phyloP scores from a whole-genome alignment of 441 rosid genomes.

The Geranium incanum region DNA sequence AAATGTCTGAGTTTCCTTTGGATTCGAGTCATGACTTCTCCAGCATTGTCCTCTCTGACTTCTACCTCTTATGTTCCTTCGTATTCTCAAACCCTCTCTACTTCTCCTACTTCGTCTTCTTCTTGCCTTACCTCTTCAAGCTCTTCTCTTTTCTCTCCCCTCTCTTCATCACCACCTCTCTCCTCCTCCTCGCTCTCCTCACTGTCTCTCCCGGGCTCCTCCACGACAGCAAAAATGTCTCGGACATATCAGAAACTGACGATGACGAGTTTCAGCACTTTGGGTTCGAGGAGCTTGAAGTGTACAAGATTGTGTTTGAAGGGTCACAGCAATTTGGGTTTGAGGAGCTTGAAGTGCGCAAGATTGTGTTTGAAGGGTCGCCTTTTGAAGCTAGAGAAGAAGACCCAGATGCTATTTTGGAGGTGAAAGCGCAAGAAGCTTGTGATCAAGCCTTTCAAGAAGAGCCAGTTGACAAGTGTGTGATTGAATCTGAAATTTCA shows the following conservation, averaged over 20 bases:
- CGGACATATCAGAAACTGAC: constrained; percentile 18
- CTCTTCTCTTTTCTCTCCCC: constrained; percentile 67
- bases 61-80: constrained; percentile 46
- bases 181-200: constrained; percentile 49
- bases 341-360: constrained; percentile 54
- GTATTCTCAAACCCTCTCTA: constrained; percentile 58
- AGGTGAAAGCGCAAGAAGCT: constrained; percentile 13
- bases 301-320: constrained; percentile 57
- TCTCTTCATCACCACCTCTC: constrained; percentile 60
- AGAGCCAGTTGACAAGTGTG: constrained; percentile 25
- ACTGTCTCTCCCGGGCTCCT: constrained; percentile 34
- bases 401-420: constrained; percentile 20
- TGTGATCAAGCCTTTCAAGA: constrained; percentile 11
- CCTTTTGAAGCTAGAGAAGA: constrained; percentile 29
- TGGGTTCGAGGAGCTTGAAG: constrained; percentile 45
- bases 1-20: constrained; percentile 48
- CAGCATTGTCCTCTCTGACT: constrained; percentile 38
- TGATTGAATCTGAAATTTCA: constrained; percentile 20
- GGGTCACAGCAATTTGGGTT: constrained; percentile 18
- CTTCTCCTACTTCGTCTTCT: constrained; percentile 49
- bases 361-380: constrained; percentile 48
- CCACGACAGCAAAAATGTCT: constrained; percentile 22
- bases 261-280: not conserved
- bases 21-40: constrained; percentile 29
- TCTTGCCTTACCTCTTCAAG: constrained; percentile 60